phyloP scores from a whole-genome alignment of 441 rosid species.

The Breynia disticha region DNA sequence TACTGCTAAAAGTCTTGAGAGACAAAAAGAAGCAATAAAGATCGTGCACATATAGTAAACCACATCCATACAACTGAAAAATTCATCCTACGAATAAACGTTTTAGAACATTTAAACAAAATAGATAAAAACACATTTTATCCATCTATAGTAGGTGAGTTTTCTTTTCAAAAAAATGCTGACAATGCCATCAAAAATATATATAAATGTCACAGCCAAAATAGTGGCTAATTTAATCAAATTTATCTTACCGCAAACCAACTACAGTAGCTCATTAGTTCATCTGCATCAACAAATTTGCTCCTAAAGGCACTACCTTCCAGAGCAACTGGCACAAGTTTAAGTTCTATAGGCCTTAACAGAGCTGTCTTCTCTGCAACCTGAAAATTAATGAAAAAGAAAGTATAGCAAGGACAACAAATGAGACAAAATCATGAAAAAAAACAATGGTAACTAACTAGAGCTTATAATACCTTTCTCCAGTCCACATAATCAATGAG shows the following conservation, averaged over 20 bases:
- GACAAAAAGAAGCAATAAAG: slow-evolving; percentile 13
- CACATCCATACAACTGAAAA: no score
- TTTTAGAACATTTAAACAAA: no score
- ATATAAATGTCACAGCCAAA: not conserved
- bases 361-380: slow-evolving; percentile 86
- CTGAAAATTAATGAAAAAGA: slow-evolving; percentile 31
- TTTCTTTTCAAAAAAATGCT: not conserved
- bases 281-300: slow-evolving; percentile 89
- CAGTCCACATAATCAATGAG: slow-evolving; percentile 78
- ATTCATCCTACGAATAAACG: no score
- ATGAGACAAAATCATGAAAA: not conserved
- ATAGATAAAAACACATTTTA: no score
- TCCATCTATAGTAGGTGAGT: no score
- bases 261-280: slow-evolving; percentile 83
- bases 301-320: slow-evolving; percentile 95
- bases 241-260: slow-evolving; percentile 78
- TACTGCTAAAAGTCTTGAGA: slow-evolving; percentile 49
- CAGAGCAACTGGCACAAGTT: slow-evolving; percentile 87
- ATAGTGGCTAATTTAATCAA: not conserved
- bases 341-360: slow-evolving; percentile 83
- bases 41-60: slow-evolving; percentile 1
- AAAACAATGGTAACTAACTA: not conserved
- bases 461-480: slow-evolving; percentile 43
- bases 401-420: not conserved
- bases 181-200: not conserved